A percentile compares a stretch with the other conserved stretches of the same genome.
Evolutionary conservation across 345 rosid genomes (phyloP).

Genomic region (Streptanthus diversifolius): DNA sequence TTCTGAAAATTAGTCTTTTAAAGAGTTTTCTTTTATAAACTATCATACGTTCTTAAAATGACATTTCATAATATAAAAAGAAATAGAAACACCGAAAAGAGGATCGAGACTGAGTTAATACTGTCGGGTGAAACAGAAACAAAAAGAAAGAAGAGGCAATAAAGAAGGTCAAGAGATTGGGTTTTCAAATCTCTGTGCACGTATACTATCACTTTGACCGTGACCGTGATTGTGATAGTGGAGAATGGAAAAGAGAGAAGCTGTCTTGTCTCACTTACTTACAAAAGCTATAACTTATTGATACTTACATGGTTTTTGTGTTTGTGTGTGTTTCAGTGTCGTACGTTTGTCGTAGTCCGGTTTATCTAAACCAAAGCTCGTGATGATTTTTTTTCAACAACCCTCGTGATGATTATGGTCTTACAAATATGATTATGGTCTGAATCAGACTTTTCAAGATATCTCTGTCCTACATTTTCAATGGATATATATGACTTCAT

Average conservation of each 20-base stretch:
- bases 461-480: slow-evolving; percentile 19
- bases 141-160: slow-evolving; percentile 24
- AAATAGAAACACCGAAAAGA: background rate
- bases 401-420: slow-evolving; percentile 17
- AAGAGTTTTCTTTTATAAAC: background rate
- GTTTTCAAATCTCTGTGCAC: slow-evolving; percentile 23
- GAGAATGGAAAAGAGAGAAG: slow-evolving; percentile 12
- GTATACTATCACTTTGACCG: slow-evolving; percentile 25
- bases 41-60: background rate
- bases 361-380: slow-evolving; percentile 17
- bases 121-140: slow-evolving; percentile 31
- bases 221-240: slow-evolving; percentile 33
- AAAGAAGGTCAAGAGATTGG: slow-evolving; percentile 27
- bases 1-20: no score
- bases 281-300: slow-evolving; percentile 17
- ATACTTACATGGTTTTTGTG: slow-evolving; percentile 17
- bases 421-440: slow-evolving; percentile 23
- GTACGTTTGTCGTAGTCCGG: slow-evolving; percentile 5
- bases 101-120: slow-evolving; percentile 14
- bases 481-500: slow-evolving; percentile 21
- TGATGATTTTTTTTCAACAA: no score
- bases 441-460: slow-evolving; percentile 23
- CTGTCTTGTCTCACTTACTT: slow-evolving; percentile 37
- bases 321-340: slow-evolving; percentile 36
- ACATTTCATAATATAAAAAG: background rate